Base-by-base conservation (phyloP, 768 basidiomycete species). In the Tephrocybe sp. region DNA sequence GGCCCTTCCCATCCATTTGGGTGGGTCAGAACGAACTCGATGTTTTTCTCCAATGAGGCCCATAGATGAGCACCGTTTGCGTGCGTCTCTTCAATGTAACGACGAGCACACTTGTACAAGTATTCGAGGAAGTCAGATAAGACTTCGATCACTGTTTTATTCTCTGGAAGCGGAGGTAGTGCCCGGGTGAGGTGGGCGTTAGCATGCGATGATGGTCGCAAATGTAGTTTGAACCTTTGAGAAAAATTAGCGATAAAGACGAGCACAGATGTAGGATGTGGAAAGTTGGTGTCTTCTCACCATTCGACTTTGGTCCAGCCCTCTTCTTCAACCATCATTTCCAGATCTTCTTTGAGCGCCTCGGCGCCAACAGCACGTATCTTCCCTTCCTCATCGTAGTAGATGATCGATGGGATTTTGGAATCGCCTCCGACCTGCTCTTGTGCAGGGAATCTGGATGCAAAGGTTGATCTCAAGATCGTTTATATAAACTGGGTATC, bases 1-100 rank as follows among this genome's bases (percentile, higher is more conserved):
- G 62, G 63, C 0, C 81, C 80, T 53, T 78, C 83, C 84, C 84
- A 84, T 1, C 79, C 83, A 51, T 85, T 84, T 3, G 84, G 83
- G 53, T 81, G 80, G 4, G 72, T 71, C 26, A 79, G 62, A 15
- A 81, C 69, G 49, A 75, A 79, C 24, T 79, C 71, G 9, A 74
- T 72, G 3, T 65, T 65, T 5, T 62, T 41, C 43, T 68, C 61
- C 7, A 78, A 32, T 8, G 77, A 75, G 2, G 54, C 25, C 76
- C 75, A 79, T 46, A 79, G 58, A 3, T 62, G 63, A 2, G 36
- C 52, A 3, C 79, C 79, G 44, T 67, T 73, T 0, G 70, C 66
- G n/a, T n/a, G n/a, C n/a, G n/a, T n/a, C n/a, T n/a, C n/a, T n/a
- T n/a, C n/a, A n/a, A n/a, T n/a, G n/a, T n/a, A n/a, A n/a, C n/a